Percentiles rank a stretch among this genome's conserved stretches.
Evolutionary conservation across 2,329 filamentous ascomycete species (phyloP).

Genomic region (Hirsutella minnesotensis): DNA sequence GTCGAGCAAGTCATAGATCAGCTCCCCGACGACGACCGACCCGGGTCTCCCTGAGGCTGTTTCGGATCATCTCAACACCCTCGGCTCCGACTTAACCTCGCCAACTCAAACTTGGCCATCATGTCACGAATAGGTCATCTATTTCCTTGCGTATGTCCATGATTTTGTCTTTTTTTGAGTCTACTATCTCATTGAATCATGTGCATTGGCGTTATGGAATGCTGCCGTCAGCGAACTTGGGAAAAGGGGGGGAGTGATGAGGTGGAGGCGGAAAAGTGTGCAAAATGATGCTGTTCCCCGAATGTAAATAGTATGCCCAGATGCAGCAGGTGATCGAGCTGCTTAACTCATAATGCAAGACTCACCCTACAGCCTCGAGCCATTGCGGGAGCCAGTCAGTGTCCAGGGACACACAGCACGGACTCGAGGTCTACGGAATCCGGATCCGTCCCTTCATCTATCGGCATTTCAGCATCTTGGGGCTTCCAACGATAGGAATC

Average conservation of each 20-base stretch:
- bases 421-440: too few relatives aligned
- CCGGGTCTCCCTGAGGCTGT: neutral
- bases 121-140: neutral
- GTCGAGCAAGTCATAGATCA: constrained; percentile 62
- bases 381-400: too few relatives aligned
- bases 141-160: neutral
- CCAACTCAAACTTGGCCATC: neutral
- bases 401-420: too few relatives aligned
- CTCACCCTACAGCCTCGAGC: too few relatives aligned
- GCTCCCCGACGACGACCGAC: constrained; percentile 8
- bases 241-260: neutral
- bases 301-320: too few relatives aligned
- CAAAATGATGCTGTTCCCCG: too few relatives aligned
- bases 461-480: too few relatives aligned
- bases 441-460: too few relatives aligned
- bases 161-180: neutral
- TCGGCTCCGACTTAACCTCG: neutral
- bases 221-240: neutral
- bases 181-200: neutral
- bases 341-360: too few relatives aligned
- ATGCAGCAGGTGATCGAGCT: too few relatives aligned
- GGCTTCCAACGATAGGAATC: too few relatives aligned
- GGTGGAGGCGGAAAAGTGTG: constrained; percentile 8
- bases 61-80: neutral
- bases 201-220: neutral